These are phyloP conservation scores for Carpinus fangiana DNA, from an alignment of 306 rosid species.

Conservation along the genomic window DNA sequence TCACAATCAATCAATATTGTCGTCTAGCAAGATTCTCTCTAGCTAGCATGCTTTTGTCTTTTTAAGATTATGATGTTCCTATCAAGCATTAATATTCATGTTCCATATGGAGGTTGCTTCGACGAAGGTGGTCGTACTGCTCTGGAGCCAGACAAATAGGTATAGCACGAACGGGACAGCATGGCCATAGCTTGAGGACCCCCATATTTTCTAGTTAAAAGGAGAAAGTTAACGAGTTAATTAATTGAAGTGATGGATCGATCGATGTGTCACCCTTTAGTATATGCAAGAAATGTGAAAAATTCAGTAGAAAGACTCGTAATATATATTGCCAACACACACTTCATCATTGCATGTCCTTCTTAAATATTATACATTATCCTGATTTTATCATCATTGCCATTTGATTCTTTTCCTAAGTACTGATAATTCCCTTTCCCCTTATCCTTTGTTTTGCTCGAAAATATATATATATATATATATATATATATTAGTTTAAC, in stretches of 20 bases:
- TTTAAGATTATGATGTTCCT: not conserved
- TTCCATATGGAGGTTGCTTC: constrained; percentile 22
- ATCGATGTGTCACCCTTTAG: too few relatives aligned
- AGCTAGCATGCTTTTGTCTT: not conserved
- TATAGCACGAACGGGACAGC: too few relatives aligned
- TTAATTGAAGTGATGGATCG: not conserved
- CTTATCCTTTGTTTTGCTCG: too few relatives aligned
- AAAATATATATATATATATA: too few relatives aligned
- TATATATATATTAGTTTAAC: too few relatives aligned
- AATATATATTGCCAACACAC: not conserved
- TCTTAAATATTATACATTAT: too few relatives aligned
- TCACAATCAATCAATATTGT: too few relatives aligned
- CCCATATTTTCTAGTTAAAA: not conserved
- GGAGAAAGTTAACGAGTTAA: not conserved
- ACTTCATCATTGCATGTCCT: not conserved
- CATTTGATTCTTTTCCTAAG: not conserved
- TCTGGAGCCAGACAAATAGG: constrained; percentile 2
- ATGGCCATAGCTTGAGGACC: not conserved
- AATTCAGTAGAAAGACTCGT: not conserved
- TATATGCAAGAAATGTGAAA: not conserved
- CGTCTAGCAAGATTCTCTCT: too few relatives aligned
- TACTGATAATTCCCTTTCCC: not conserved
- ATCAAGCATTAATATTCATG: too few relatives aligned
- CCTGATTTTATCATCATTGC: not conserved
- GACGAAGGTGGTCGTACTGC: constrained; percentile 25